These are phyloP conservation scores for Camillea tinctor DNA, from an alignment of 2,329 filamentous ascomycete species.

Conservation along the genomic window DNA sequence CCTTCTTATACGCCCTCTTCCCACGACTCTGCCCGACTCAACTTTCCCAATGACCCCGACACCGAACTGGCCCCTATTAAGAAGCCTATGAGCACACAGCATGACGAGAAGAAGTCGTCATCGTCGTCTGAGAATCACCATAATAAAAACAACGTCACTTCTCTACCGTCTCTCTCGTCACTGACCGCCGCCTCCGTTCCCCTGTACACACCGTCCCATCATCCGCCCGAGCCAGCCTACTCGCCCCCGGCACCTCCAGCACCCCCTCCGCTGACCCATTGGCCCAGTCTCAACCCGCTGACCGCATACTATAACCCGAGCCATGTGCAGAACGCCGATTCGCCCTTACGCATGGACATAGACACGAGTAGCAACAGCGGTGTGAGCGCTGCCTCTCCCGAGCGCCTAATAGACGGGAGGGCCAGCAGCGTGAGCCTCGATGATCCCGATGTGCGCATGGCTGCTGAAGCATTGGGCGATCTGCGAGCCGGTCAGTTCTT, in stretches of 20 bases:
- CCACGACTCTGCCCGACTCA: slow-evolving; percentile 33
- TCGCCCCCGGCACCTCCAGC: slow-evolving; percentile 24
- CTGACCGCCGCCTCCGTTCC: slow-evolving; percentile 35
- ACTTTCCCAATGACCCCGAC: slow-evolving; percentile 35
- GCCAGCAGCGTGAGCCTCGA: slow-evolving; percentile 58
- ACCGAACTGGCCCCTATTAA: slow-evolving; percentile 46
- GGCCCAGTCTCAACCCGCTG: slow-evolving; percentile 50
- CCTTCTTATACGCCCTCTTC: slow-evolving; percentile 36
- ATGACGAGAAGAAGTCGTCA: slow-evolving; percentile 20
- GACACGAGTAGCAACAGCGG: slow-evolving; percentile 43
- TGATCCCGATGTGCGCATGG: slow-evolving; percentile 66
- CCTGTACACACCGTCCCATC: slow-evolving; percentile 25
- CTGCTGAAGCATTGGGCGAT: slow-evolving; percentile 74
- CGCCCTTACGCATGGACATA: slow-evolving; percentile 49
- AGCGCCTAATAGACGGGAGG: slow-evolving; percentile 43
- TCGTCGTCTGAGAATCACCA: not conserved
- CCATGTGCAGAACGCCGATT: slow-evolving; percentile 43
- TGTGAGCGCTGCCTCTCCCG: slow-evolving; percentile 45
- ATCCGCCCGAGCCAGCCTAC: slow-evolving; percentile 28
- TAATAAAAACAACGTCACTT: slow-evolving; percentile 25
- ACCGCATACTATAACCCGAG: slow-evolving; percentile 48
- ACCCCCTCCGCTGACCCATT: slow-evolving; percentile 35
- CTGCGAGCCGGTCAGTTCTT: slow-evolving; percentile 64
- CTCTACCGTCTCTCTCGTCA: slow-evolving; percentile 43
- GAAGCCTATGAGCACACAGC: slow-evolving; percentile 27